Conservation (phyloP, 106 monocot species). For the Chionographis japonica region DNA sequence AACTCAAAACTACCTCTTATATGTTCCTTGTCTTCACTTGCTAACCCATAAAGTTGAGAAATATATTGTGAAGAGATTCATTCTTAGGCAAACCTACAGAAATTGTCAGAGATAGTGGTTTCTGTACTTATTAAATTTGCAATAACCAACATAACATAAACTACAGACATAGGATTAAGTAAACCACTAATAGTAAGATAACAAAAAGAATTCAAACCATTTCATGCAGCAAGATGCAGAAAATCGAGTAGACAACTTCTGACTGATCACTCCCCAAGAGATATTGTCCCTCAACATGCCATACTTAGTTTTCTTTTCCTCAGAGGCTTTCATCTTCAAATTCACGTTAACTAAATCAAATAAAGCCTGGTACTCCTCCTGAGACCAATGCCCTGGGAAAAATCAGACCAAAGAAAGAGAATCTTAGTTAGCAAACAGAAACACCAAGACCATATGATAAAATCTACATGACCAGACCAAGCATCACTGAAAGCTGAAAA, state of each 20-base stretch:
- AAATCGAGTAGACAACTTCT: constrained; percentile 52
- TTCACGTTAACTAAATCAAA: constrained; percentile 77
- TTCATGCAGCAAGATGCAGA: constrained; percentile 35
- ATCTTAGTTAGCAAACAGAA: neutral
- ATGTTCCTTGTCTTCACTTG: no score
- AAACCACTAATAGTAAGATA: neutral
- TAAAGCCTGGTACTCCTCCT: constrained; percentile 56
- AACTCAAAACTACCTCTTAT: no score
- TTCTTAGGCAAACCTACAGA: no score
- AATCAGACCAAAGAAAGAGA: neutral
- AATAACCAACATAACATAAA: no score
- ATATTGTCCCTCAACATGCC: constrained; percentile 63
- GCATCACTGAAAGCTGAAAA: no score
- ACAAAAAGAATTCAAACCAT: constrained; percentile 44
- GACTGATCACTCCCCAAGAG: constrained; percentile 79
- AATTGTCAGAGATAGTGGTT: no score
- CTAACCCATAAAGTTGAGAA: no score
- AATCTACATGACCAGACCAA: no score
- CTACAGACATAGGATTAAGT: no score
- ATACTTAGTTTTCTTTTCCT: constrained; percentile 28
- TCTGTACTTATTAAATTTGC: no score
- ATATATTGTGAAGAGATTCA: no score
- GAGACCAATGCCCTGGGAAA: constrained; percentile 41
- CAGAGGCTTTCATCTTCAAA: constrained; percentile 48
- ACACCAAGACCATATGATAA: no score